Conservation (phyloP, 805 yeast species). For the Suhomyces prunicola region DNA sequence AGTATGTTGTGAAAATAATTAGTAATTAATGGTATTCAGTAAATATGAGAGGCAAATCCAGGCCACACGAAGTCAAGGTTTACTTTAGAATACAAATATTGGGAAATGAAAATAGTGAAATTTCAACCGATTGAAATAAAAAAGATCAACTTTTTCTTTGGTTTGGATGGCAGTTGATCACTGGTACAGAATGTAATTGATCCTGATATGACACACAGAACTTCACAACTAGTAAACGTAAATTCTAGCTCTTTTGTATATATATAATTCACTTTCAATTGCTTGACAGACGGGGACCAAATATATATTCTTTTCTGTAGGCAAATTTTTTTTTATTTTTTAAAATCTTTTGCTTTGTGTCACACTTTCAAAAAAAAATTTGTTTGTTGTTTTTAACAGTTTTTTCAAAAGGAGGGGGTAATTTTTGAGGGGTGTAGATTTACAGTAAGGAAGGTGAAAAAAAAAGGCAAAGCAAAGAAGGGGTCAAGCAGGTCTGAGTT, state of each 20-base stretch:
- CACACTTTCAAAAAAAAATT: not conserved
- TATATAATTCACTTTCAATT: not conserved
- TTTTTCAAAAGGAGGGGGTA: not conserved
- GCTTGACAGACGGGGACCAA: constrained; percentile 1
- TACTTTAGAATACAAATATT: not conserved
- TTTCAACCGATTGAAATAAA: not conserved
- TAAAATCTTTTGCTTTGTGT: constrained; percentile 2
- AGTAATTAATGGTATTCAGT: not conserved
- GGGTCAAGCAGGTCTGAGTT: not conserved
- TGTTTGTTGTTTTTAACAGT: constrained; percentile 1
- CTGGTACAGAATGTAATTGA: not conserved
- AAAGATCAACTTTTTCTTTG: not conserved
- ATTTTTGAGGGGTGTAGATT: not conserved
- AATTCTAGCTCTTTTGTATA: not conserved
- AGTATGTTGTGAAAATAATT: not conserved
- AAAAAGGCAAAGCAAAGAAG: not conserved
- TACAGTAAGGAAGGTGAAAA: not conserved
- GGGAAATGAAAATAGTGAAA: not conserved
- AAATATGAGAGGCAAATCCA: constrained; percentile 1
- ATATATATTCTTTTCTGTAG: constrained; percentile 3
- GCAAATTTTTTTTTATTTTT: constrained; percentile 5
- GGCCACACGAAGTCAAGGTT: not conserved
- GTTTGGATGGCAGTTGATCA: not conserved
- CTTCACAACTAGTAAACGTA: not conserved
- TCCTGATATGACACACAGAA: not conserved